Evolutionary conservation across 805 yeast genomes (phyloP), one percentile per base, ranked within the genome.

Genomic region (Wilhelminamyces savonicus): DNA sequence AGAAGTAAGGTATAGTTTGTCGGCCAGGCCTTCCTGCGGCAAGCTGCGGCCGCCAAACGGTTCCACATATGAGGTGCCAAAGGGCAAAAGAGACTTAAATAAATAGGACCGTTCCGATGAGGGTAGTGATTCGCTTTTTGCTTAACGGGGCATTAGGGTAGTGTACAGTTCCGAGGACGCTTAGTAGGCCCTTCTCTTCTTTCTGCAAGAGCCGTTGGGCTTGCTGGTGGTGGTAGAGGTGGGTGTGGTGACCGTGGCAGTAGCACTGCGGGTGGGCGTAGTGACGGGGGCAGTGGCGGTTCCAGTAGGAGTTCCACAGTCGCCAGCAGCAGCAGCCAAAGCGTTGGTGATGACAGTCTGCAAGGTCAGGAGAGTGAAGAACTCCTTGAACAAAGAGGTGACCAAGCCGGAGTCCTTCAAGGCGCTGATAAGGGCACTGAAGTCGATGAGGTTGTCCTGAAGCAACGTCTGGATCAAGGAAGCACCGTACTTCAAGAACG

Each of bases 321-420:
- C 39, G 35, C 59, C 58, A 32, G 52, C 48, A 15, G 64, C 66
- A 32, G 67, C 68, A 36, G 64, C 64, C 46, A 63, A 60, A 16
- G 69, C 65, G 31, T 55, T 63, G 39, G 56, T 56, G 29, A 59
- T 51, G 32, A 62, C 58, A n/a, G 62, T 49, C 46, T 58, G 50
- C 41, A 62, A 58, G 13, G 66, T 62, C 12, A 39, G 43, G 24
- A 61, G 23, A 43, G 50, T 60, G 43, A 63, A 60, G 53, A 63
- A 60, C 28, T 54, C 51, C 37, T 61, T 40, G 46, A 63, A 46
- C 32, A 63, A 45, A 16, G 56, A 45, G 19, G 62, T 54, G 31
- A 63, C 46, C 37, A 61, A 50, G 19, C 68, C 69, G 17, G 70
- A 63, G 16, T 52, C 49, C 13, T 34, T 31, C 16, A 63, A 27